Conservation (phyloP, 768 basidiomycete species). For the Lentinula lateritia region DNA sequence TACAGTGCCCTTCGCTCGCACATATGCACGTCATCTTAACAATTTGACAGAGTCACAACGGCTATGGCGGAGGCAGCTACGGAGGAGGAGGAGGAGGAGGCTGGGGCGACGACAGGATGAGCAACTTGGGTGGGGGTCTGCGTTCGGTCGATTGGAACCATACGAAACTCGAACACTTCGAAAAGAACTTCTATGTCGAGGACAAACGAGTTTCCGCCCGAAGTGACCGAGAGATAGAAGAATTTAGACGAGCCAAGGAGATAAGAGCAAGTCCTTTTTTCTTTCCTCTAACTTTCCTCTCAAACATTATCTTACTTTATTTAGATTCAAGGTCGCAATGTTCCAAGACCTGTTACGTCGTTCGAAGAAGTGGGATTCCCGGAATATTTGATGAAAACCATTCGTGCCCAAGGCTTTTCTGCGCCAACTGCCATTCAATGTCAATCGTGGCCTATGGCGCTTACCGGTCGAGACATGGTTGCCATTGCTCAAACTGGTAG, state of each 20-base stretch:
- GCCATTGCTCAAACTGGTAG: slow-evolving; percentile 98
- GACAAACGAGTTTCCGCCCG: slow-evolving; percentile 77
- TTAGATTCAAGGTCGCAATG: slow-evolving; percentile 80
- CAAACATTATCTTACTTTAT: slow-evolving; percentile 2
- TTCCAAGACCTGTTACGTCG: slow-evolving; percentile 84
- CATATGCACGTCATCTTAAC: neutral
- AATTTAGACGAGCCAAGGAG: slow-evolving; percentile 78
- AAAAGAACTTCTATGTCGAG: slow-evolving; percentile 97
- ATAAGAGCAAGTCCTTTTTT: slow-evolving; percentile 59
- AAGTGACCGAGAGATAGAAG: slow-evolving; percentile 82
- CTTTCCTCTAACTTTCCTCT: neutral
- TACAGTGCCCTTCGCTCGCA: neutral
- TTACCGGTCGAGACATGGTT: slow-evolving; percentile 88
- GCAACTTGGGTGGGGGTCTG: slow-evolving; percentile 78
- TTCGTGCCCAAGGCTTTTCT: slow-evolving; percentile 90
- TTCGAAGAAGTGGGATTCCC: slow-evolving; percentile 98
- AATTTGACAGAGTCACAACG: neutral
- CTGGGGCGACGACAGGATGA: slow-evolving; percentile 67
- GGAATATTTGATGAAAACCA: slow-evolving; percentile 91
- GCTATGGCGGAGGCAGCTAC: neutral
- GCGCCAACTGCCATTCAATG: slow-evolving; percentile 94
- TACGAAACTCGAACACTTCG: slow-evolving; percentile 75
- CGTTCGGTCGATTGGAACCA: slow-evolving; percentile 81
- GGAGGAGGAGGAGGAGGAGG: slow-evolving; percentile 7
- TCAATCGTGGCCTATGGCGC: slow-evolving; percentile 99